A percentile compares a stretch with the other conserved stretches of the same genome.
phyloP scores from a whole-genome alignment of 345 rosid genomes.

The Viola odorata region DNA sequence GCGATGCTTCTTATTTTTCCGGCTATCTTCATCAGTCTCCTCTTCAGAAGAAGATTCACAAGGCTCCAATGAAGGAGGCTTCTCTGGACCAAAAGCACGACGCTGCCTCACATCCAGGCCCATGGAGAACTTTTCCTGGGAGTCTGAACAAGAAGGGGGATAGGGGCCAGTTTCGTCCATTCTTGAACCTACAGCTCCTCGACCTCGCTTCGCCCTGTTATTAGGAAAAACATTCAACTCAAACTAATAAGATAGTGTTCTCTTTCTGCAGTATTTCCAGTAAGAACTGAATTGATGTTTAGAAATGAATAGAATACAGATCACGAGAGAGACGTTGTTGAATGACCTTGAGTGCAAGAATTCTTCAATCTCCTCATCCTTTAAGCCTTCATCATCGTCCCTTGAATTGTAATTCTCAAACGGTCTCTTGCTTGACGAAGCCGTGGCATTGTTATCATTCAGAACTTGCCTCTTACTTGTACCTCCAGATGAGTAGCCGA shows the following conservation, averaged over 20 bases:
- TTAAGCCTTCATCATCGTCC: slow-evolving; percentile 51
- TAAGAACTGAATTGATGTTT: no score
- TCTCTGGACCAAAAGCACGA: slow-evolving; percentile 48
- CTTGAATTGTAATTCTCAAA: slow-evolving; percentile 23
- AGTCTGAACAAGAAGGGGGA: slow-evolving; percentile 34
- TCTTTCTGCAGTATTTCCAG: no score
- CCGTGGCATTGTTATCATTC: slow-evolving; percentile 19
- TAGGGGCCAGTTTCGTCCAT: slow-evolving; percentile 95
- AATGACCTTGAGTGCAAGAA: slow-evolving; percentile 71
- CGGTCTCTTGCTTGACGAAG: slow-evolving; percentile 30
- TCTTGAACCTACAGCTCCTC: slow-evolving; percentile 86
- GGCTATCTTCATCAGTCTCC: slow-evolving; percentile 24
- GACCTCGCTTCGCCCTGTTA: slow-evolving; percentile 71
- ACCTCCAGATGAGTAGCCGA: slow-evolving; percentile 19
- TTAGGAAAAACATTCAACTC: slow-evolving; percentile 8
- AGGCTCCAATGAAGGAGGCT: slow-evolving; percentile 29
- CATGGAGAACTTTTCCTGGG: slow-evolving; percentile 24
- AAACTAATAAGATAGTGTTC: neutral
- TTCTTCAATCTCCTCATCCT: slow-evolving; percentile 67
- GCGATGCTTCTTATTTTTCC: slow-evolving; percentile 29
- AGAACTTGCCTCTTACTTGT: slow-evolving; percentile 22
- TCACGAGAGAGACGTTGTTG: neutral
- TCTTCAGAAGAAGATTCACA: slow-evolving; percentile 33
- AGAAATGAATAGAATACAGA: no score
- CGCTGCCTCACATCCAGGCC: slow-evolving; percentile 18